phyloP scores from a whole-genome alignment of 306 rosid genomes.

The Oemleria cerasiformis region DNA sequence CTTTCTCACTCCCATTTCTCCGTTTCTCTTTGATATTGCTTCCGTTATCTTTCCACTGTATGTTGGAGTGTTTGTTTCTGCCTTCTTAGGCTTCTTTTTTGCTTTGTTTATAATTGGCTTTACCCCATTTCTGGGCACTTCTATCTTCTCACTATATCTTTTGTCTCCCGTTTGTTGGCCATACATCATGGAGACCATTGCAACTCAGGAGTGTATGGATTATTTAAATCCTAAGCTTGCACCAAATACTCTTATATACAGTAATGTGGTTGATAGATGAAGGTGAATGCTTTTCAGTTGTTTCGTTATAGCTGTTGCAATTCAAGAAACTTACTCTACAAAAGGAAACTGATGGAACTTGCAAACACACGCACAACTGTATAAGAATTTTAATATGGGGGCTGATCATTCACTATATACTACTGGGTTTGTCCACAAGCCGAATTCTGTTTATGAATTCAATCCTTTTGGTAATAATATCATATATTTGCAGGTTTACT shows the following conservation, averaged over 20 bases:
- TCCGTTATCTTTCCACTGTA: conserved; percentile 21
- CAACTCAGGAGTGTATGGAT: conserved; percentile 11
- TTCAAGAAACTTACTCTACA: conserved; percentile 15
- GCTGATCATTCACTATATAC: conserved; percentile 9
- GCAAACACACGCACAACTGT: not conserved
- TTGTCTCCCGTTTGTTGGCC: conserved; percentile 11
- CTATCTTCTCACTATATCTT: conserved; percentile 20
- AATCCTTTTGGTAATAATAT: conserved; percentile 8
- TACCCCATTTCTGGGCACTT: conserved; percentile 21
- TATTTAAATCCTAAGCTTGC: not conserved
- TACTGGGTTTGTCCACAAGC: conserved; percentile 1
- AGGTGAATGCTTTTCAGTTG: conserved; percentile 19
- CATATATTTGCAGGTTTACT: conserved; percentile 57
- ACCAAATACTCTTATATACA: not conserved
- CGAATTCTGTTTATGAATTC: conserved; percentile 14
- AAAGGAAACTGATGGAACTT: conserved; percentile 23
- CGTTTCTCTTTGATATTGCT: conserved; percentile 26
- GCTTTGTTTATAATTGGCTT: conserved; percentile 24
- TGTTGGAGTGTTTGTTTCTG: conserved; percentile 11
- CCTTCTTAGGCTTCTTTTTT: conserved; percentile 21
- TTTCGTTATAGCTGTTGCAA: conserved; percentile 7
- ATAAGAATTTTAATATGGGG: conserved; percentile 4
- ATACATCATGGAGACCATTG: conserved; percentile 6
- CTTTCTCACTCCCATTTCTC: conserved; percentile 1
- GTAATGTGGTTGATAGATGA: conserved; percentile 12